Evolutionary conservation across 495 filamentous ascomycete genomes (phyloP), one percentile per base, ranked within the genome.

Genomic region (Annulohypoxylon maeteangense): DNA sequence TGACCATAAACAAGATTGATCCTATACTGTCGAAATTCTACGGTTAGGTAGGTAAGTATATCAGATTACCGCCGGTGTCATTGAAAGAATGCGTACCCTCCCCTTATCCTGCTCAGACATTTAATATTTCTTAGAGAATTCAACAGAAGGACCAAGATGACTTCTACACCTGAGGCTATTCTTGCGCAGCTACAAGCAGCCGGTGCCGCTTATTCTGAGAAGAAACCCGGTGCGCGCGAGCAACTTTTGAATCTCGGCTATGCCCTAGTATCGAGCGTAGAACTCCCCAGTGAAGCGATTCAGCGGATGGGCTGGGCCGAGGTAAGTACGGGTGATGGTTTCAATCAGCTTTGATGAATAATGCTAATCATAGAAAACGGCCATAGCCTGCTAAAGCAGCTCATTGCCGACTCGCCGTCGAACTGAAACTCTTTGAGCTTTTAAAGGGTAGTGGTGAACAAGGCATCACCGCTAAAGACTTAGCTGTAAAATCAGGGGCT

Each of bases 221-320:
- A 76, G 53, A 74, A 78, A 27, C 62, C 80, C 0, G 79, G 80
- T 2, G 68, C 80, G 22, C 72, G 79, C 38, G 78, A 81, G 65
- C 65, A 73, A 44, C 70, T 81, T 4, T 74, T 81, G 32, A 78
- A 78, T 23, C 73, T 76, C 38, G 74, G 80, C 4, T 74, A 77
- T 16, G 75, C 79, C 23, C 64, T 81, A 8, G 66, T 77, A 45
- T 60, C 78, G 0, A 70, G 74, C 8, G 44, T 81, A 5, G 78
- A 81, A 38, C 74, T 81, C 11, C 79, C 80, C 0, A 81, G 78
- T 51, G 80, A 81, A 44, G 78, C 78, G 23, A 59, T 81, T 4
- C 78, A 79, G 62, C 79, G 80, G 27, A 81, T 72, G 16, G 79
- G 79, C 59, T 82, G 79, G 79, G 80, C 80, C n/a, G 80, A 82